Conservation (phyloP, 345 rosid species). For the Populus tremula region DNA sequence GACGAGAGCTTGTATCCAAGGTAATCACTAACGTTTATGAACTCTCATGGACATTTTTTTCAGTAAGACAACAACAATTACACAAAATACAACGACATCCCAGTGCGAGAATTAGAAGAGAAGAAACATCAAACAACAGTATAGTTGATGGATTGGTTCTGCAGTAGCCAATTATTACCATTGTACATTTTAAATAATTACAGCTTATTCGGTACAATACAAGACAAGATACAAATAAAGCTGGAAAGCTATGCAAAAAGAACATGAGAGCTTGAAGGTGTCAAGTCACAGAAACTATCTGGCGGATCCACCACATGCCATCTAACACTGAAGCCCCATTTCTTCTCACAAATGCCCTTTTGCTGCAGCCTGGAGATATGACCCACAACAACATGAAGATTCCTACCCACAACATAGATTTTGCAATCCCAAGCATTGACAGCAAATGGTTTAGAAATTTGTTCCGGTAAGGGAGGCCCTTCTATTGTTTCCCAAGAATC, state of each 20-base stretch:
- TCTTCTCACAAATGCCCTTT: conserved; percentile 23
- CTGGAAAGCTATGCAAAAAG: conserved; percentile 53
- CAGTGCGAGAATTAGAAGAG: neutral
- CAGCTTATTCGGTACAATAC: conserved; percentile 16
- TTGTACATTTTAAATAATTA: conserved; percentile 25
- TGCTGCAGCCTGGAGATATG: conserved; percentile 40
- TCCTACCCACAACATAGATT: conserved; percentile 75
- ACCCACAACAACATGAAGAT: conserved; percentile 73
- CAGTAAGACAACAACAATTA: neutral
- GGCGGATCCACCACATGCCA: conserved; percentile 75
- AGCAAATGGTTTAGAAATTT: conserved; percentile 82
- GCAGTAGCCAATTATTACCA: neutral
- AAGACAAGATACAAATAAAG: conserved; percentile 2
- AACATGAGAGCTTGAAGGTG: conserved; percentile 76
- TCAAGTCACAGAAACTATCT: conserved; percentile 54
- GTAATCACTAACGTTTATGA: too few relatives aligned
- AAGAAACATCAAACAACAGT: neutral
- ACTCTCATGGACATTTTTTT: too few relatives aligned
- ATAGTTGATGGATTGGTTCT: neutral
- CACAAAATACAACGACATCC: conserved; percentile 4
- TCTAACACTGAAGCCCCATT: conserved; percentile 49
- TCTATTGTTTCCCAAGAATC: conserved; percentile 76
- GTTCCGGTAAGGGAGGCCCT: conserved; percentile 77
- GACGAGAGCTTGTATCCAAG: too few relatives aligned
- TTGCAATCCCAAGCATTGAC: conserved; percentile 54